Evolutionary conservation across 2,329 filamentous ascomycete species (phyloP).

Genomic region (Talaromyces sp.): DNA sequence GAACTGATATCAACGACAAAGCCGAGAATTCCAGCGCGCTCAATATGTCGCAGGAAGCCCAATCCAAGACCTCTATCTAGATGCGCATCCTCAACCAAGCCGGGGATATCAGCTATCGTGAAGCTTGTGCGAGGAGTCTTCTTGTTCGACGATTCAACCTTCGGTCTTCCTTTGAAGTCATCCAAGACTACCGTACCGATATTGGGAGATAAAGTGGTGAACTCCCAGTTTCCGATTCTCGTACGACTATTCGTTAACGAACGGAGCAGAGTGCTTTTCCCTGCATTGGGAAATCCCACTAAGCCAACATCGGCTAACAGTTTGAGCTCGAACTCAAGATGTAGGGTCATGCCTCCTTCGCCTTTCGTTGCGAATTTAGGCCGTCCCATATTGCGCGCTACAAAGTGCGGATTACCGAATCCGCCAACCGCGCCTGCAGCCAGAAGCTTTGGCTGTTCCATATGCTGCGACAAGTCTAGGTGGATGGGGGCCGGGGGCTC

Average conservation of each 20-base stretch:
- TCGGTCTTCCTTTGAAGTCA: slow-evolving; percentile 72
- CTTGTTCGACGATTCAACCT: slow-evolving; percentile 45
- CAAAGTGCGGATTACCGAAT: slow-evolving; percentile 89
- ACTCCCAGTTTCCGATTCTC: slow-evolving; percentile 90
- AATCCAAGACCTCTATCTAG: slow-evolving; percentile 87
- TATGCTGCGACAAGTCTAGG: slow-evolving; percentile 71
- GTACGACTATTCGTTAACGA: slow-evolving; percentile 85
- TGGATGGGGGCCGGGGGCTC: slow-evolving; percentile 71
- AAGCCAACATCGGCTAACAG: slow-evolving; percentile 91
- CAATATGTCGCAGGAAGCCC: slow-evolving; percentile 88
- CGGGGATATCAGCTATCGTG: slow-evolving; percentile 93
- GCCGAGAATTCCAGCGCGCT: slow-evolving; percentile 85
- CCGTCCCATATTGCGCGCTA: slow-evolving; percentile 67
- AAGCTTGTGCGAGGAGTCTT: slow-evolving; percentile 69
- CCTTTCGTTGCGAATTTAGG: slow-evolving; percentile 89
- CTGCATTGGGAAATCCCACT: slow-evolving; percentile 91
- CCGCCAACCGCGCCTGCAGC: slow-evolving; percentile 86
- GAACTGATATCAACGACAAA: slow-evolving; percentile 86
- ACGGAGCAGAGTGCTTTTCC: slow-evolving; percentile 88
- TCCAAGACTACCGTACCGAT: slow-evolving; percentile 95
- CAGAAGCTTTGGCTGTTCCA: slow-evolving; percentile 78
- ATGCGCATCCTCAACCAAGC: slow-evolving; percentile 87
- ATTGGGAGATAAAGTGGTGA: slow-evolving; percentile 91
- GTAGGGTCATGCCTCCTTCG: slow-evolving; percentile 72
- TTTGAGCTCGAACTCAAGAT: slow-evolving; percentile 86